These are phyloP conservation scores for Geoglossum cookeanum DNA, from an alignment of 2,329 filamentous ascomycete genomes.

Conservation along the genomic window DNA sequence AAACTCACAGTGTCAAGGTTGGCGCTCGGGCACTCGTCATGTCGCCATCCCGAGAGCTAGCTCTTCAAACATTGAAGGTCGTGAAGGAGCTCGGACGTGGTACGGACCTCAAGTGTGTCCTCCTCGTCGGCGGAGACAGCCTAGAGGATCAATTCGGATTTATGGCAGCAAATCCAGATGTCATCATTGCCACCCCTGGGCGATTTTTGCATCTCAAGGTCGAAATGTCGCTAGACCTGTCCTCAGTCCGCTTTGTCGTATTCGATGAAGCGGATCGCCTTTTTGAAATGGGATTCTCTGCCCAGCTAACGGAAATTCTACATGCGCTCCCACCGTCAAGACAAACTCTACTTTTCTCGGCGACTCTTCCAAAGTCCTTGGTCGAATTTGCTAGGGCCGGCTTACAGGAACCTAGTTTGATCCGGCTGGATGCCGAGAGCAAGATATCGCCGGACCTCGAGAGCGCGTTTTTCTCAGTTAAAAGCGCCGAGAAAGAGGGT, in stretches of 20 bases:
- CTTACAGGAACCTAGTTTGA: conserved; percentile 74
- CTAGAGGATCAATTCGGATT: conserved; percentile 85
- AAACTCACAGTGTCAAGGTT: conserved; percentile 68
- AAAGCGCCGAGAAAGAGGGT: conserved; percentile 84
- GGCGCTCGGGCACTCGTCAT: conserved; percentile 74
- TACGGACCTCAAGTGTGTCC: conserved; percentile 75
- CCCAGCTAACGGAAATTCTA: conserved; percentile 82
- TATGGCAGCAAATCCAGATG: conserved; percentile 90
- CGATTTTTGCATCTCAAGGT: conserved; percentile 94
- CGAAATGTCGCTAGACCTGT: conserved; percentile 85
- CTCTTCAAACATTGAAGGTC: conserved; percentile 86
- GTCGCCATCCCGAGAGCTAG: conserved; percentile 84
- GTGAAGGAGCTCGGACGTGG: conserved; percentile 85
- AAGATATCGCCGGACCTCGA: conserved; percentile 95
- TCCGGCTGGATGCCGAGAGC: conserved; percentile 81
- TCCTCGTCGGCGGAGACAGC: conserved; percentile 88
- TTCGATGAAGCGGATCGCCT: conserved; percentile 95
- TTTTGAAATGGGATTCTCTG: conserved; percentile 97
- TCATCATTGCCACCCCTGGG: conserved; percentile 90
- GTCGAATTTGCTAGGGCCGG: conserved; percentile 93
- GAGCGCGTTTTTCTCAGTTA: conserved; percentile 85
- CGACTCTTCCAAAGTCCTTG: conserved; percentile 78
- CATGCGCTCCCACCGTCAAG: conserved; percentile 66
- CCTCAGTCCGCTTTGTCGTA: conserved; percentile 79
- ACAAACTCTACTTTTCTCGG: conserved; percentile 88